Evolutionary conservation across 1,284 basidiomycete species (phyloP), one percentile per base, ranked within the genome.

Genomic region (Termitomyces sp.): DNA sequence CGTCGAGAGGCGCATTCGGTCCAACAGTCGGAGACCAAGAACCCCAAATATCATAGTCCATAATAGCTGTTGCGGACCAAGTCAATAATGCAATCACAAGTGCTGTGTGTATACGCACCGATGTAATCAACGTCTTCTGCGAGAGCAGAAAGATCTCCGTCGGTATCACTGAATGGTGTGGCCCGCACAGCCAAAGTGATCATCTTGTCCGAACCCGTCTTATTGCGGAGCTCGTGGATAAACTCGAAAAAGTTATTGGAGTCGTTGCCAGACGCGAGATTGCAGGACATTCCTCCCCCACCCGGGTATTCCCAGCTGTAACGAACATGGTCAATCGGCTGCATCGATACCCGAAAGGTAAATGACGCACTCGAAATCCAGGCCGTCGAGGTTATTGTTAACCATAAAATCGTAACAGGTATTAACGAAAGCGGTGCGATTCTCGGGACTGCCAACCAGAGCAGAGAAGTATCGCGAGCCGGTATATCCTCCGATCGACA

Each of bases 31-130:
- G 37, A 41, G 60, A 60, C 9, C 61, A 34, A 6, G 72, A 71
- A 69, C 91, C 91, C 76, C 78, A 89, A 50, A 94, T 74, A 66
- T 95, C 93, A 69, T 95, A 95, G 70, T 88, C 86, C 93, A 96
- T 95, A 67, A 95, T 65, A 50, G 68, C 64, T 67, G 48, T 16
- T 34, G 13, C 9, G 31, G 4, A 37, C 1, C 31, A n/a, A 31
- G 9, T 48, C n/a, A 48, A 33, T 16, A 40, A 40, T 10, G n/a
- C 14, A 10, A 14, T 5, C n/a, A 7, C 5, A 28, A 19, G 14
- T 16, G 8, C 19, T 13, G 13, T 5, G n/a, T 3, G 3, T 4
- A 5, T 43, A 13, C 57, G 38, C 50, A 68, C 67, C 65, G 56
- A 96, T 82, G 74, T 86, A 86, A 67, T 95, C 86, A 24, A 96